phyloP scores from a whole-genome alignment of 2,329 filamentous ascomycete species.

The Arthrobotrys conoides region DNA sequence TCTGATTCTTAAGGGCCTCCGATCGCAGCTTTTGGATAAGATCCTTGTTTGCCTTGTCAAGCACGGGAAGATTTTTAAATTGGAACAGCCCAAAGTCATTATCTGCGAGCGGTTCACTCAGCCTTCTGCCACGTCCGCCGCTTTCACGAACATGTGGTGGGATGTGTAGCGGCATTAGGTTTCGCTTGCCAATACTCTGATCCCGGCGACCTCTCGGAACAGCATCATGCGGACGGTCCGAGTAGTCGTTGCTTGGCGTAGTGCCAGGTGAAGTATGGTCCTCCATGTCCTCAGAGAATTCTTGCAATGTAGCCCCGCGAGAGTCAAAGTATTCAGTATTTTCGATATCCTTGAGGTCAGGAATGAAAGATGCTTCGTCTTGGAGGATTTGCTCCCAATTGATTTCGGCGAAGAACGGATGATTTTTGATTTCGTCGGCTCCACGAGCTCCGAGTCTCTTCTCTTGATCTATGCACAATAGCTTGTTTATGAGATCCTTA shows the following conservation, averaged over 20 bases:
- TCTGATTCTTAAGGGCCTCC: slow-evolving; percentile 83
- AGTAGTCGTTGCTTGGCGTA: slow-evolving; percentile 80
- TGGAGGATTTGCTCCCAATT: slow-evolving; percentile 94
- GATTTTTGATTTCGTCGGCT: slow-evolving; percentile 89
- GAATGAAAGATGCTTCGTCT: slow-evolving; percentile 95
- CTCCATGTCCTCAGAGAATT: slow-evolving; percentile 94
- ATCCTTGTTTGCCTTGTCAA: slow-evolving; percentile 99
- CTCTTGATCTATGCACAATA: slow-evolving; percentile 86
- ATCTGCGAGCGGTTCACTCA: slow-evolving; percentile 88
- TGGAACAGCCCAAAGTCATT: slow-evolving; percentile 98
- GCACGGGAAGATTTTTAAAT: slow-evolving; percentile 95
- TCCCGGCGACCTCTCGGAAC: slow-evolving; percentile 89
- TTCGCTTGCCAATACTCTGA: slow-evolving; percentile 88
- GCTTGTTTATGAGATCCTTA: slow-evolving; percentile 92
- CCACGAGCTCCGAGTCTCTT: slow-evolving; percentile 91
- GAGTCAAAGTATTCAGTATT: slow-evolving; percentile 98
- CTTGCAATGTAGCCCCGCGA: slow-evolving; percentile 89
- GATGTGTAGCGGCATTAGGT: slow-evolving; percentile 94
- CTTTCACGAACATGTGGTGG: slow-evolving; percentile 94
- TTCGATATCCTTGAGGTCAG: slow-evolving; percentile 90
- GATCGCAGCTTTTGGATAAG: slow-evolving; percentile 96
- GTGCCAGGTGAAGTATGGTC: slow-evolving; percentile 82
- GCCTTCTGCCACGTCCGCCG: slow-evolving; percentile 77
- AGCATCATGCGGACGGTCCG: slow-evolving; percentile 93
- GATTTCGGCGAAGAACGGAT: slow-evolving; percentile 88